A percentile compares a stretch with the other conserved stretches of the same genome.
These are phyloP conservation scores for Orobanche coerulescens DNA, from an alignment of 257 asterid genomes.

Conservation along the genomic window DNA sequence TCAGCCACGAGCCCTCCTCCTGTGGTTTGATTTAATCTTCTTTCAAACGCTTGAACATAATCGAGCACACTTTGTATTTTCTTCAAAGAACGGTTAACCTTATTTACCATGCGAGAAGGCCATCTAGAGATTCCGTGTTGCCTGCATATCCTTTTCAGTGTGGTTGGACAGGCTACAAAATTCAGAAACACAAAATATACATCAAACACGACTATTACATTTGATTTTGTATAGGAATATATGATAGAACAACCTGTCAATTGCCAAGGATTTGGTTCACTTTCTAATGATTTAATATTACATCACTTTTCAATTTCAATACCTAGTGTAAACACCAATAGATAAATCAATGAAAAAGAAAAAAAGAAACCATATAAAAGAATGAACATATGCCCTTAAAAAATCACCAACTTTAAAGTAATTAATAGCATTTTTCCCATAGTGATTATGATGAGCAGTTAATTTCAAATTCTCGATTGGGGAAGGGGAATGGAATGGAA, in stretches of 20 bases:
- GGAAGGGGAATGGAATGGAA: neutral
- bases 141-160: conserved; percentile 75
- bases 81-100: conserved; percentile 63
- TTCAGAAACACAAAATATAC: neutral
- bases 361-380: too few relatives aligned
- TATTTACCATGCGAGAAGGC: conserved; percentile 83
- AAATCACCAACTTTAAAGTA: neutral
- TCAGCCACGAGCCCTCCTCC: conserved; percentile 42
- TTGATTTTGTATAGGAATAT: neutral
- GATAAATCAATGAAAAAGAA: too few relatives aligned
- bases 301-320: too few relatives aligned
- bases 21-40: conserved; percentile 44
- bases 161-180: conserved; percentile 67
- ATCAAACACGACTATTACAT: neutral
- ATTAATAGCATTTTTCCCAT: neutral
- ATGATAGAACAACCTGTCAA: neutral
- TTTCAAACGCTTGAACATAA: conserved; percentile 63
- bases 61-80: conserved; percentile 58
- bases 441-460: neutral
- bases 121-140: conserved; percentile 74
- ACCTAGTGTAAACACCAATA: too few relatives aligned
- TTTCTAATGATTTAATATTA: too few relatives aligned
- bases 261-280: too few relatives aligned
- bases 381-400: too few relatives aligned
- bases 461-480: neutral